A percentile compares a stretch with the other conserved stretches of the same genome.
Conservation (phyloP, 352 stramenopile species). For the Phytophthora syringae region DNA sequence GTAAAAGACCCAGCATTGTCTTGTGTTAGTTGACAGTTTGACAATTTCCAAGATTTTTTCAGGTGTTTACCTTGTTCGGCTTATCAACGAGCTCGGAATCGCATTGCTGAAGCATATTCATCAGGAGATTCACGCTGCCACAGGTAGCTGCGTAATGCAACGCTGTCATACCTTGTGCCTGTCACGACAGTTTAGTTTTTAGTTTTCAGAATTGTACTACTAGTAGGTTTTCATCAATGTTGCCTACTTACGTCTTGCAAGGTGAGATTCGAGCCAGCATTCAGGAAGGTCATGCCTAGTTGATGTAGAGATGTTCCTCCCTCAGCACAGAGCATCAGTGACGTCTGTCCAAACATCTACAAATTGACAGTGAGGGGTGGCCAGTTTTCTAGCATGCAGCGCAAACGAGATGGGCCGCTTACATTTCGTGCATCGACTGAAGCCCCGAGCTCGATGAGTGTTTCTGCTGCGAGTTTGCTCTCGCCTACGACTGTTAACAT, state of each 20-base stretch:
- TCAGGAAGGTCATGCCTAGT: constrained; percentile 78
- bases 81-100: constrained; percentile 63
- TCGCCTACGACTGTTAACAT: constrained; percentile 84
- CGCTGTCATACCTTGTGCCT: constrained; percentile 77
- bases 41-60: background rate
- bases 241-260: constrained; percentile 69
- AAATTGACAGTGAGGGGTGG: background rate
- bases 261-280: constrained; percentile 60
- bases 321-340: constrained; percentile 75
- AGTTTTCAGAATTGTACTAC: background rate
- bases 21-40: background rate
- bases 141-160: constrained; percentile 70
- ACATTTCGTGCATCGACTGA: constrained; percentile 78
- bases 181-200: background rate
- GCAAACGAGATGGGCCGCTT: background rate
- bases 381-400: background rate
- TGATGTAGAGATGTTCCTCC: constrained; percentile 63
- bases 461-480: constrained; percentile 58
- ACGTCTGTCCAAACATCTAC: constrained; percentile 79
- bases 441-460: constrained; percentile 76
- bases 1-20: background rate
- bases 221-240: too few species aligned
- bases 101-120: constrained; percentile 71
- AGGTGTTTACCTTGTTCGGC: constrained; percentile 54
- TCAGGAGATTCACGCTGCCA: constrained; percentile 65